These are phyloP conservation scores for Chlorella sp. DNA, from an alignment of 139 green algal genomes.

Conservation along the genomic window DNA sequence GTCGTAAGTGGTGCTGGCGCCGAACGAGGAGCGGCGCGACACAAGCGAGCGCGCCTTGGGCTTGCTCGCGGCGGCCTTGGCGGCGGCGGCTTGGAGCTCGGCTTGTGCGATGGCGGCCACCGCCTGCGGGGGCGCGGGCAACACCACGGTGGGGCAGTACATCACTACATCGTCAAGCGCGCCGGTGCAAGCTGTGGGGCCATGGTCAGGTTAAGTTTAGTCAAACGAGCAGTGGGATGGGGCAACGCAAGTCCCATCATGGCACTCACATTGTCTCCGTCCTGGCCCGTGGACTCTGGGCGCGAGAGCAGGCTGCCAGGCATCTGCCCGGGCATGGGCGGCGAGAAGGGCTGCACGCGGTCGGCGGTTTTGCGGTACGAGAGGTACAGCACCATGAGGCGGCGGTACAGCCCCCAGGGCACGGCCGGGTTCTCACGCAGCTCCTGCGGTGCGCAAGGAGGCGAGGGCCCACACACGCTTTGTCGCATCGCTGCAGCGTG, in stretches of 20 bases:
- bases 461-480: neutral
- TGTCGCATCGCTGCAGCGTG: too few relatives aligned
- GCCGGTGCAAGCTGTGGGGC: too few relatives aligned
- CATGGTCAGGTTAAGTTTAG: neutral
- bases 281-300: neutral
- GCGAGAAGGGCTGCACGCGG: neutral
- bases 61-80: neutral
- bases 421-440: neutral
- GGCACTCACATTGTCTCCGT: neutral
- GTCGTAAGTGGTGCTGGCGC: neutral
- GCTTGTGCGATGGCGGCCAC: neutral
- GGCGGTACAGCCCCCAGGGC: neutral
- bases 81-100: neutral
- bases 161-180: too few relatives aligned
- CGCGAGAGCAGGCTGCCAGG: neutral
- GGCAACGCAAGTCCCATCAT: neutral
- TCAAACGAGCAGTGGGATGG: neutral
- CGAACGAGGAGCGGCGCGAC: neutral
- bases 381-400: neutral
- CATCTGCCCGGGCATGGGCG: neutral
- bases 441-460: neutral
- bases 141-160: neutral
- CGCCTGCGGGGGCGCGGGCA: neutral
- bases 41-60: neutral
- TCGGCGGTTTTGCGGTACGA: conserved; percentile 6